A percentile compares a stretch with the other conserved stretches of the same genome.
phyloP scores from a whole-genome alignment of 2,329 filamentous ascomycete species.

The Trichoderma pleuroti region DNA sequence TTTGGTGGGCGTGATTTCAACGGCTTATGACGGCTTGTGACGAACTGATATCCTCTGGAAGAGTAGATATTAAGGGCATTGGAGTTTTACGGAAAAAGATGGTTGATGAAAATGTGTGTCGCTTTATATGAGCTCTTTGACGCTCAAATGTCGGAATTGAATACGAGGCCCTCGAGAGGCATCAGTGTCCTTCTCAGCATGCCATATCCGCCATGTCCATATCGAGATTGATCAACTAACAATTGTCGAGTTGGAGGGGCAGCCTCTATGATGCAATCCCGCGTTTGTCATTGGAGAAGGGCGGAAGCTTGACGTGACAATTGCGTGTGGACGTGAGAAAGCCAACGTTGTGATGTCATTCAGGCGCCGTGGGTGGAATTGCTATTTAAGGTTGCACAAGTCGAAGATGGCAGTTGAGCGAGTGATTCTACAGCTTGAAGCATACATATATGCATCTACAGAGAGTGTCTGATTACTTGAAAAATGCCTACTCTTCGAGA shows the following conservation, averaged over 20 bases:
- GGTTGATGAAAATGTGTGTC: slow-evolving; percentile 9
- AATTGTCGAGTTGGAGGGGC: background rate
- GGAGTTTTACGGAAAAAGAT: slow-evolving; percentile 2
- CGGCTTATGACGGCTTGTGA: slow-evolving; percentile 5
- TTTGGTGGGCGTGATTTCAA: slow-evolving; percentile 16
- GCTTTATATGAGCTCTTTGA: background rate
- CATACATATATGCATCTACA: background rate
- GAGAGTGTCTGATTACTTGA: background rate
- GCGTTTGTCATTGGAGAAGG: background rate
- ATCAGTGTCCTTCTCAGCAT: background rate
- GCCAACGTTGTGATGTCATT: slow-evolving; percentile 13
- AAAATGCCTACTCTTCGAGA: slow-evolving; percentile 16
- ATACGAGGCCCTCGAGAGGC: background rate
- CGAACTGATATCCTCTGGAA: slow-evolving; percentile 10
- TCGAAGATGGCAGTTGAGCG: background rate
- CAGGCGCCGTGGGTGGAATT: background rate
- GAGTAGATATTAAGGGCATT: slow-evolving; percentile 4
- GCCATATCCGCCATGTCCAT: background rate
- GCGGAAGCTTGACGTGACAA: background rate
- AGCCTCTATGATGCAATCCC: background rate
- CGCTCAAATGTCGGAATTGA: background rate
- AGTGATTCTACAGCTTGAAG: background rate
- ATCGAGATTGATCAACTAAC: background rate
- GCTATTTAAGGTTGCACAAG: background rate
- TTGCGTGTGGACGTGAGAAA: background rate